phyloP scores from a whole-genome alignment of 2,329 filamentous ascomycete genomes.

The Aspergillus terreus region DNA sequence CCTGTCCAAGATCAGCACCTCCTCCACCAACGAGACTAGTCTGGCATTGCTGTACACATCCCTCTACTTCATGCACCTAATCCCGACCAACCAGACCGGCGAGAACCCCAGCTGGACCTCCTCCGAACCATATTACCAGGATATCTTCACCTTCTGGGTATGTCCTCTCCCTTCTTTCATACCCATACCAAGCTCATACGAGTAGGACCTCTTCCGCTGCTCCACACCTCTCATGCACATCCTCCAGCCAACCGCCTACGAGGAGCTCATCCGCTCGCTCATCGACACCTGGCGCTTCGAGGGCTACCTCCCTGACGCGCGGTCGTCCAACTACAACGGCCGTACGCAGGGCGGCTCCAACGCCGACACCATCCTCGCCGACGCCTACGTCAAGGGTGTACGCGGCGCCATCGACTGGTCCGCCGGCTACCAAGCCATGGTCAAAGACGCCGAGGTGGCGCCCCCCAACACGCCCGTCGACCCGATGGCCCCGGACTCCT shows the following conservation, averaged over 20 bases:
- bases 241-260: conserved; percentile 59
- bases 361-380: conserved; percentile 67
- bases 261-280: conserved; percentile 63
- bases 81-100: conserved; percentile 67
- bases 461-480: conserved; percentile 59
- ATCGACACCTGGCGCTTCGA: conserved; percentile 66
- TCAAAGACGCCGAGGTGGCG: conserved; percentile 62
- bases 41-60: conserved; percentile 63
- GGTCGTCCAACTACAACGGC: conserved; percentile 67
- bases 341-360: conserved; percentile 67
- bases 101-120: conserved; percentile 67
- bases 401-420: conserved; percentile 60
- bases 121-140: conserved; percentile 66
- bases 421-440: conserved; percentile 60
- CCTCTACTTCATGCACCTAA: conserved; percentile 66
- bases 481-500: conserved; percentile 51
- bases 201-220: conserved; percentile 57
- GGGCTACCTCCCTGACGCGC: conserved; percentile 62
- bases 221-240: conserved; percentile 63
- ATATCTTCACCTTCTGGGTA: conserved; percentile 67
- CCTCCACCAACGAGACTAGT: conserved; percentile 53
- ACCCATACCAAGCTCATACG: not conserved
- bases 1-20: conserved; percentile 61
- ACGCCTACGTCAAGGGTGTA: conserved; percentile 67
- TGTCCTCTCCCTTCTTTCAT: not conserved